phyloP scores from a whole-genome alignment of 768 basidiomycete species.

The Lactarius sp. region DNA sequence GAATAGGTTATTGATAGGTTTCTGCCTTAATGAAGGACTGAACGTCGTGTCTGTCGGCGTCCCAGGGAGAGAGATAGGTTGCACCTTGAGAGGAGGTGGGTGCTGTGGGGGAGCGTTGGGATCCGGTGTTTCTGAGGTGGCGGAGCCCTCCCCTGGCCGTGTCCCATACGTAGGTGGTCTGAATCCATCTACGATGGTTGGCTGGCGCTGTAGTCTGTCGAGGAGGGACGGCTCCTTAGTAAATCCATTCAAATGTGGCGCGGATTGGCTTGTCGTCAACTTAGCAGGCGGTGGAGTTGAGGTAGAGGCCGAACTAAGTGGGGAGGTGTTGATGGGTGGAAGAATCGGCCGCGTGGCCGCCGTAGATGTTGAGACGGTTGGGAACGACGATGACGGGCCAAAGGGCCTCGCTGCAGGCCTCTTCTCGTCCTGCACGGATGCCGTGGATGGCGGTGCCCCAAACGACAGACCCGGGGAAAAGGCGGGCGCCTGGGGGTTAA shows the following conservation, averaged over 20 bases:
- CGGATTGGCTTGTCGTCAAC: conserved; percentile 14
- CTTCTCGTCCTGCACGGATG: conserved; percentile 13
- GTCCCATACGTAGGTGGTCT: neutral
- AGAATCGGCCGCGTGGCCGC: conserved; percentile 17
- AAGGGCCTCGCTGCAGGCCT: neutral
- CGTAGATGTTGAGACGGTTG: conserved; percentile 6
- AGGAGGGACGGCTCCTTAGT: neutral
- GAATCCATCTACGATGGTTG: conserved; percentile 15
- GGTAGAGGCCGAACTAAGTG: neutral
- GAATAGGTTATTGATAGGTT: conserved; percentile 27
- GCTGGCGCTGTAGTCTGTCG: too few relatives aligned
- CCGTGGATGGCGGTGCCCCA: conserved; percentile 21
- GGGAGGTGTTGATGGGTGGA: conserved; percentile 19
- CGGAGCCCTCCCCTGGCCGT: neutral
- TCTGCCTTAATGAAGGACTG: conserved; percentile 24
- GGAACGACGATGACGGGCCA: neutral
- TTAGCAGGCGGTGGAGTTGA: neutral
- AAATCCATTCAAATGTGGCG: conserved; percentile 8
- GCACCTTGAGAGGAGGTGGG: too few relatives aligned
- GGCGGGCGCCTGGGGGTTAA: conserved; percentile 23
- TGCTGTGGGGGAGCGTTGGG: neutral
- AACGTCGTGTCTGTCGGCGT: conserved; percentile 33
- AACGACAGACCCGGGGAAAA: conserved; percentile 24
- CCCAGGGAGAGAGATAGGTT: conserved; percentile 31
- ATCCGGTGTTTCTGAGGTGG: neutral